These are phyloP conservation scores for Flaveria sonorensis DNA, from an alignment of 129 eudicot species.

Conservation along the genomic window DNA sequence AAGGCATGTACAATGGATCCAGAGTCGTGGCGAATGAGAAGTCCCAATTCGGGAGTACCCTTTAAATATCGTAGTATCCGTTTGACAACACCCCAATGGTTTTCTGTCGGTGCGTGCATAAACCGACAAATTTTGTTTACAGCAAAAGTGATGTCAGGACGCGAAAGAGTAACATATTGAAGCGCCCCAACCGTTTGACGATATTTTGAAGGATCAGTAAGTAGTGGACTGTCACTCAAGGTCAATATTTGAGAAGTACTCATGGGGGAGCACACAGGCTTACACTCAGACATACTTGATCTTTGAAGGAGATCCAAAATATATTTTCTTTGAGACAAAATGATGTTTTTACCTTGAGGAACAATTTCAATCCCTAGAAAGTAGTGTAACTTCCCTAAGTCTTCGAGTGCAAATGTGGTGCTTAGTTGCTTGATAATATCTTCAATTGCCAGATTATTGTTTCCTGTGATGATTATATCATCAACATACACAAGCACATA, in stretches of 20 bases:
- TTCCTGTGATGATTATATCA: neutral
- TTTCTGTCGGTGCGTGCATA: too few relatives aligned
- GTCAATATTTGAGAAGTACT: neutral
- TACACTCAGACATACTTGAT: neutral
- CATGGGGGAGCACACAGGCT: neutral
- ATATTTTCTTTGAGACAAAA: too few relatives aligned
- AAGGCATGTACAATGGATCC: neutral
- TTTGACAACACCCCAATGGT: neutral
- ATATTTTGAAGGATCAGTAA: too few relatives aligned
- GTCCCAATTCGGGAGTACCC: neutral
- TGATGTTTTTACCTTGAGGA: too few relatives aligned
- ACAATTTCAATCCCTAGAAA: too few relatives aligned
- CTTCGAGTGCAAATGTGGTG: too few relatives aligned
- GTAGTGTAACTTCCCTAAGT: too few relatives aligned
- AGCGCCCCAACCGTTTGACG: too few relatives aligned
- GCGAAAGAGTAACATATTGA: neutral
- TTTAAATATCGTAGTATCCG: neutral
- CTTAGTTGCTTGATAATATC: neutral
- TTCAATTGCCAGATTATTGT: neutral
- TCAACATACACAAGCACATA: neutral
- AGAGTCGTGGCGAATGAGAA: neutral
- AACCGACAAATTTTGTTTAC: too few relatives aligned
- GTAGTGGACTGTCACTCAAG: neutral
- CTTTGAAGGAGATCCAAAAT: neutral
- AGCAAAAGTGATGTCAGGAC: too few relatives aligned